Evolutionary conservation across 768 basidiomycete species (phyloP).

Genomic region (Calocera viscosa): DNA sequence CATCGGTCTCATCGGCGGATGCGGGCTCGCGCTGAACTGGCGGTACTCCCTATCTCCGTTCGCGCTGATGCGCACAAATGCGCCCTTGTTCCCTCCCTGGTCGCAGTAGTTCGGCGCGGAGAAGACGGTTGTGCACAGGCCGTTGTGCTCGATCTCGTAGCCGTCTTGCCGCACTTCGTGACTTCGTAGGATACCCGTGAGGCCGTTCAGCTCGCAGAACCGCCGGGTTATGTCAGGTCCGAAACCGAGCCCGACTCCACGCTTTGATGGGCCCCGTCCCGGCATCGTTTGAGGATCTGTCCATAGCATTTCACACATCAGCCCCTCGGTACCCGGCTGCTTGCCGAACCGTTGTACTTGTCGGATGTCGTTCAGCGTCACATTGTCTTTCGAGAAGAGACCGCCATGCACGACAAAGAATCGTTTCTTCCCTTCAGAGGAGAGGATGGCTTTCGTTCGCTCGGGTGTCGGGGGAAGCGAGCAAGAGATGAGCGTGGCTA

Average conservation of each 20-base stretch:
- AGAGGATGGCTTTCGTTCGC: conserved; percentile 50
- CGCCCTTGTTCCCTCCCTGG: conserved; percentile 82
- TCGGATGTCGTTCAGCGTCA: conserved; percentile 86
- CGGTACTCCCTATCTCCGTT: conserved; percentile 57
- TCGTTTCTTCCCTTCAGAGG: conserved; percentile 67
- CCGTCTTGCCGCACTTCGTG: conserved; percentile 96
- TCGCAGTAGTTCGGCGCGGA: conserved; percentile 94
- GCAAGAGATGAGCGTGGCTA: conserved; percentile 73
- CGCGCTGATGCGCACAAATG: conserved; percentile 77
- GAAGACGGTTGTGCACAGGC: conserved; percentile 88
- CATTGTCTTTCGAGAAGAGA: conserved; percentile 85
- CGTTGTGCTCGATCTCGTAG: conserved; percentile 89
- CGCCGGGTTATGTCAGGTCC: conserved; percentile 84
- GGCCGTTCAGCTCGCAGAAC: conserved; percentile 78
- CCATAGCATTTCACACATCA: conserved; percentile 94
- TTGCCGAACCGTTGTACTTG: conserved; percentile 75
- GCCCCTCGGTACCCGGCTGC: conserved; percentile 87
- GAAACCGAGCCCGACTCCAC: conserved; percentile 91
- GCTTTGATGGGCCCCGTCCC: conserved; percentile 92
- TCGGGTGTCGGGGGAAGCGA: conserved; percentile 44
- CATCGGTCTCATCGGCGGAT: conserved; percentile 89
- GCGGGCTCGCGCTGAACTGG: conserved; percentile 67
- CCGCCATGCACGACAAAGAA: conserved; percentile 96
- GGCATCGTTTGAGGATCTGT: conserved; percentile 83
- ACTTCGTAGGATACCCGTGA: conserved; percentile 82